Percentiles rank a stretch among this genome's conserved stretches.
phyloP scores from a whole-genome alignment of 1,284 basidiomycete genomes.

The Rhodofomes roseus region DNA sequence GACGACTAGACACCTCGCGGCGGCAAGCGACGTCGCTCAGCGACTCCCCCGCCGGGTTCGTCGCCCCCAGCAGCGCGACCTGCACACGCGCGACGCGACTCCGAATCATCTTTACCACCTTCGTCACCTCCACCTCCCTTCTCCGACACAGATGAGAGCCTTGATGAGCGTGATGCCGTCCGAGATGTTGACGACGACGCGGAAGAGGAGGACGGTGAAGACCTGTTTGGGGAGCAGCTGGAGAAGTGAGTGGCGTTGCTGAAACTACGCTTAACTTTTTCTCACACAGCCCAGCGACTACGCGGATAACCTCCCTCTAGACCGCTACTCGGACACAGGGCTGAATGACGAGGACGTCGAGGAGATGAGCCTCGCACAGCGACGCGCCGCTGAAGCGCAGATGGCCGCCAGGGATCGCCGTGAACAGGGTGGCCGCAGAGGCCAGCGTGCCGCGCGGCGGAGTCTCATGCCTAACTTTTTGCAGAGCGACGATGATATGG shows the following conservation, averaged over 20 bases:
- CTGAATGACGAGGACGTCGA: slow-evolving; percentile 85
- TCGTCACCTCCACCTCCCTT: slow-evolving; percentile 83
- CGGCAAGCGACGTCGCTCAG: slow-evolving; percentile 62
- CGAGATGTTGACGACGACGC: slow-evolving; percentile 63
- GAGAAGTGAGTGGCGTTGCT: slow-evolving; percentile 54
- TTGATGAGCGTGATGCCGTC: slow-evolving; percentile 75
- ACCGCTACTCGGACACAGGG: slow-evolving; percentile 84
- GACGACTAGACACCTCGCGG: slow-evolving; percentile 33
- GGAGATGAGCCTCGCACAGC: slow-evolving; percentile 68
- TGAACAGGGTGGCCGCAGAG: slow-evolving; percentile 61
- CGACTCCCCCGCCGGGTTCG: slow-evolving; percentile 49
- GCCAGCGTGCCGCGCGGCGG: slow-evolving; percentile 68
- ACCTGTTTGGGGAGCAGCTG: slow-evolving; percentile 85
- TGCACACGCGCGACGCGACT: slow-evolving; percentile 46
- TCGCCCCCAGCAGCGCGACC: slow-evolving; percentile 46
- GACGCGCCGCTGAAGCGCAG: slow-evolving; percentile 82
- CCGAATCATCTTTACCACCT: slow-evolving; percentile 72
- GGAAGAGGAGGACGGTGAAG: slow-evolving; percentile 87
- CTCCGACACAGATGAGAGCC: slow-evolving; percentile 82
- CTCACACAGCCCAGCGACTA: slow-evolving; percentile 68
- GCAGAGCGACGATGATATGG: slow-evolving; percentile 55
- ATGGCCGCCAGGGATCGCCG: slow-evolving; percentile 89
- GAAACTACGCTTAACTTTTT: not conserved
- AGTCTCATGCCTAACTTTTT: slow-evolving; percentile 84
- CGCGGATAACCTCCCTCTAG: slow-evolving; percentile 76